Evolutionary conservation across 202 grass and related monocot genomes (phyloP), one percentile per base, ranked within the genome.

Genomic region (Setaria viridis): DNA sequence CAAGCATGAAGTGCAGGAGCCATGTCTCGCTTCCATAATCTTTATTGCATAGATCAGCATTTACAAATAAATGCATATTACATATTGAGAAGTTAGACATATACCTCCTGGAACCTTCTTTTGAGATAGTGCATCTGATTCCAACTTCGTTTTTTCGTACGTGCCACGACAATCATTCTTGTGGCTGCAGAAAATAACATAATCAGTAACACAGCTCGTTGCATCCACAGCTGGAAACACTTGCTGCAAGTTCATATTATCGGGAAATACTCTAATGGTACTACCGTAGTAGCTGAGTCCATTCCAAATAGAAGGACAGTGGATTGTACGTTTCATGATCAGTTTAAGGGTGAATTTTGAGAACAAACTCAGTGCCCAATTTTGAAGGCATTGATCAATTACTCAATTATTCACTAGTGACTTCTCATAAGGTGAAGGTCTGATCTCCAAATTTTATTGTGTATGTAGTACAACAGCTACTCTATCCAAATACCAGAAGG

Each of bases 101-200:
- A 64, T 77, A 93, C 91, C 91, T 85, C 62, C 74, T 11, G 29
- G 64, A 85, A 32, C 72, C 45, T 64, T 74, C 70, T 78, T 93
- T 78, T 74, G 74, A 78, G 60, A 79, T 62, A 45, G 25, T 56
- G 20, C 16, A 17, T 13, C 10, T 70, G 29, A 62, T 65, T 88
- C 25, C n/a, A 70, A 56, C 57, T 42, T 35, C 13, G 42, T 84
- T 60, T 80, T 91, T 73, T 35, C 11, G 19, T 88, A 88, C 12
- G 12, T 80, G 70, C 85, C 91, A 88, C 15, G 39, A 58, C 91
- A 93, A 2, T 21, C 16, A 62, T 65, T 71, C 70, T 79, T 85
- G 79, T 93, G 91, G 33, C 91, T 93, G 85, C 68, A 87, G 29
- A 82, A 85, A 88, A 80, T 72, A 85, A 11, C 66, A 92, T 6